Conservation (phyloP, 2,329 filamentous ascomycete genomes). For the Colletotrichum sp. region DNA sequence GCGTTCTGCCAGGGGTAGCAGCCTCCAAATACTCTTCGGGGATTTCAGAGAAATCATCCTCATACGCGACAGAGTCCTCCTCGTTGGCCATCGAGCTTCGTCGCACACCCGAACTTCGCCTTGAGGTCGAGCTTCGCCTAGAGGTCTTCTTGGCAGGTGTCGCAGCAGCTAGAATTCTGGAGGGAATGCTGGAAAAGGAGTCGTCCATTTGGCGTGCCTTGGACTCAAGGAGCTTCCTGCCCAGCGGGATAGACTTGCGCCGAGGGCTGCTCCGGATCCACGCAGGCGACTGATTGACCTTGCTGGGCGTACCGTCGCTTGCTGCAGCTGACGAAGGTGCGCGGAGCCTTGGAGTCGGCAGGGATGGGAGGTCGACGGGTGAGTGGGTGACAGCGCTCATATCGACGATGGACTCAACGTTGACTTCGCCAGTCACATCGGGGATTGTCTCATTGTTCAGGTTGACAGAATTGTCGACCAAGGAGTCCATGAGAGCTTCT, state of each 20-base stretch:
- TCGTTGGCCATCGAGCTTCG: slow-evolving; percentile 21
- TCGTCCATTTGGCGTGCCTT: slow-evolving; percentile 34
- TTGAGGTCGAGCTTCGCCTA: background rate
- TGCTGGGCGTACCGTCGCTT: background rate
- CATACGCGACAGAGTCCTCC: slow-evolving; percentile 42
- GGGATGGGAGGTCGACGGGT: background rate
- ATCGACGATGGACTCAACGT: background rate
- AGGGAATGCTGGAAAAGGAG: slow-evolving; percentile 38
- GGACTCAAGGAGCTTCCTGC: slow-evolving; percentile 34
- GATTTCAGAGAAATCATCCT: slow-evolving; percentile 64
- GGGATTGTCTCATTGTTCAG: background rate
- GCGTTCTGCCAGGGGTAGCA: slow-evolving; percentile 45
- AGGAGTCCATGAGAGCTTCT: background rate
- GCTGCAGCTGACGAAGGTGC: background rate
- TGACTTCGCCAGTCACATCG: background rate
- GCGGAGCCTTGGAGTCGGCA: background rate
- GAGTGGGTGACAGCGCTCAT: background rate
- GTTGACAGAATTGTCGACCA: background rate
- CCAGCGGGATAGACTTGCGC: slow-evolving; percentile 33
- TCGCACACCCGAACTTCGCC: background rate
- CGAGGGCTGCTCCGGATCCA: slow-evolving; percentile 40
- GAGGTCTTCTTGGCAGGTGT: slow-evolving; percentile 26
- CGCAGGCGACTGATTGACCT: slow-evolving; percentile 25
- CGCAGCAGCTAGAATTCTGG: slow-evolving; percentile 32
- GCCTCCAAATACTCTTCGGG: slow-evolving; percentile 54